Percentiles rank a stretch among this genome's conserved stretches.
Conservation (phyloP, 495 filamentous ascomycete genomes). For the Aspergillus mulundensis region DNA sequence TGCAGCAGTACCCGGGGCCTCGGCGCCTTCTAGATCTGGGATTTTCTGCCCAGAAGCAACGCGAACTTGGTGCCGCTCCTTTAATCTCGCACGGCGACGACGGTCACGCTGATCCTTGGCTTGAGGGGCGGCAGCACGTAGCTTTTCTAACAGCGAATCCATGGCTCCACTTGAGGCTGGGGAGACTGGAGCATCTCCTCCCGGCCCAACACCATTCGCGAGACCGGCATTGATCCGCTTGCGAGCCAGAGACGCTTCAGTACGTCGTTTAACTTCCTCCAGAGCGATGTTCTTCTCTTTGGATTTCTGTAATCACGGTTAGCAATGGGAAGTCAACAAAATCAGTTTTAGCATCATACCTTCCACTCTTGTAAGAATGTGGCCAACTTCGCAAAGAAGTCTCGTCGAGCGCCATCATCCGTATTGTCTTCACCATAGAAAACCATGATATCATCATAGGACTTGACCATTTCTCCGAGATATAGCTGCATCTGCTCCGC, state of each 20-base stretch:
- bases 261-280: constrained; percentile 78
- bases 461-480: constrained; percentile 84
- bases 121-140: constrained; percentile 89
- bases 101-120: constrained; percentile 81
- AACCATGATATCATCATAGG: constrained; percentile 92
- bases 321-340: background rate
- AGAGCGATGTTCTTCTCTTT: constrained; percentile 82
- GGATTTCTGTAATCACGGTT: constrained; percentile 54
- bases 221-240: constrained; percentile 68
- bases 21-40: constrained; percentile 59
- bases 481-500: constrained; percentile 94
- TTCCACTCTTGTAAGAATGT: constrained; percentile 90
- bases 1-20: constrained; percentile 24
- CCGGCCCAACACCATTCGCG: constrained; percentile 37
- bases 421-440: constrained; percentile 94
- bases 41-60: constrained; percentile 82
- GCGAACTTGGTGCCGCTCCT: constrained; percentile 89
- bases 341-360: constrained; percentile 40
- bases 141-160: constrained; percentile 93
- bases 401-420: constrained; percentile 90
- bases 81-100: constrained; percentile 78
- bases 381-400: constrained; percentile 96
- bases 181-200: constrained; percentile 50
- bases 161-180: constrained; percentile 86
- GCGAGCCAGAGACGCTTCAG: constrained; percentile 86